Evolutionary conservation across 257 asterid species (phyloP).

Genomic region (Ilex asprella): DNA sequence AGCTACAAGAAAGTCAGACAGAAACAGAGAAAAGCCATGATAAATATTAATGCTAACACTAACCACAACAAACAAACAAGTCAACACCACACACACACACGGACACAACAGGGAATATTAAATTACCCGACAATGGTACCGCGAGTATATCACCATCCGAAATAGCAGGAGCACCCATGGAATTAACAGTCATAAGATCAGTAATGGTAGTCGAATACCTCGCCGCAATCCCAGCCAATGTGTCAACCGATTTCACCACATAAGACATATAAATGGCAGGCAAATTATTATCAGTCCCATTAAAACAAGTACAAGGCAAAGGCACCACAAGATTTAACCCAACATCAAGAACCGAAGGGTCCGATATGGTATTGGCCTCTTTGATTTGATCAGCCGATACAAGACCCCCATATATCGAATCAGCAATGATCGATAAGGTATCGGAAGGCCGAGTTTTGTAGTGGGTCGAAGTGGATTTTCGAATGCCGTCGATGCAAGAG

Average conservation of each 20-base stretch:
- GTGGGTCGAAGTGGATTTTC: constrained; percentile 50
- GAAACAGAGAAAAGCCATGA: too few species aligned
- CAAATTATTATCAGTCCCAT: constrained; percentile 69
- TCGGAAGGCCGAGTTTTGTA: constrained; percentile 85
- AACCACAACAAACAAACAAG: too few species aligned
- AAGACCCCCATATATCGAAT: constrained; percentile 58
- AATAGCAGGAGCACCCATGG: constrained; percentile 55
- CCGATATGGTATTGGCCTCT: constrained; percentile 69
- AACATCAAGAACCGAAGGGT: constrained; percentile 57
- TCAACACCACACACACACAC: background rate
- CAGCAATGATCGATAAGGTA: constrained; percentile 54
- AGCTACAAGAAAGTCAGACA: too few species aligned
- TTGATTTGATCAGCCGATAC: constrained; percentile 83
- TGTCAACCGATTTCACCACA: constrained; percentile 62
- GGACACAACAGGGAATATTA: background rate
- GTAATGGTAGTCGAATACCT: constrained; percentile 65
- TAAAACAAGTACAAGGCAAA: constrained; percentile 92
- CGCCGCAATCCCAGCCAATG: constrained; percentile 63
- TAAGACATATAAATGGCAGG: constrained; percentile 85
- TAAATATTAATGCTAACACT: too few species aligned
- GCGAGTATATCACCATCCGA: constrained; percentile 84
- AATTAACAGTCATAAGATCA: constrained; percentile 82
- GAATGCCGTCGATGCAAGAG: constrained; percentile 82
- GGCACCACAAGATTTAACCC: constrained; percentile 65
- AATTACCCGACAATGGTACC: constrained; percentile 73